Conservation (phyloP, 2,329 filamentous ascomycete genomes). For the Ustilaginoidea virens region DNA sequence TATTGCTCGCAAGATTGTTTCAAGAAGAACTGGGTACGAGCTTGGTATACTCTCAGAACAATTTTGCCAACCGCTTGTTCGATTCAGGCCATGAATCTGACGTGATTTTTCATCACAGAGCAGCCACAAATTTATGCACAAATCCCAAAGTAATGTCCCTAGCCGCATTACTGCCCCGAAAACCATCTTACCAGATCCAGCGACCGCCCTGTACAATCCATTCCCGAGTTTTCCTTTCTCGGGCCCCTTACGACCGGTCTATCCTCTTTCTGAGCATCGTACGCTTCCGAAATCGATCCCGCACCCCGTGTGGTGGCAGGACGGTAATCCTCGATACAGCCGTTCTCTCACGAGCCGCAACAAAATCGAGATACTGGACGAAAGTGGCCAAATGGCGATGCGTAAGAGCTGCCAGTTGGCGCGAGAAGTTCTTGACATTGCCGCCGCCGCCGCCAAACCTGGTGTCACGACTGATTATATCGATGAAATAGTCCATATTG, state of each 20-base stretch:
- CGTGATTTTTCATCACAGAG: constrained; percentile 32
- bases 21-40: constrained; percentile 84
- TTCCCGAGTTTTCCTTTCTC: constrained; percentile 80
- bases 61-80: no score
- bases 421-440: constrained; percentile 84
- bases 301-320: constrained; percentile 74
- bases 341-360: constrained; percentile 51
- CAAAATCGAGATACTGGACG: constrained; percentile 70
- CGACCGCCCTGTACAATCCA: constrained; percentile 78
- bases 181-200: constrained; percentile 82
- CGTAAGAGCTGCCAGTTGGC: constrained; percentile 77
- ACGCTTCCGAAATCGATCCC: constrained; percentile 65
- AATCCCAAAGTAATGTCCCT: constrained; percentile 61
- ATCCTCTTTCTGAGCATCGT: constrained; percentile 60
- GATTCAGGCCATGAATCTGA: background rate
- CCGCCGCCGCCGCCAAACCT: constrained; percentile 68
- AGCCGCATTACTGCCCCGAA: constrained; percentile 61
- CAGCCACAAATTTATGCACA: constrained; percentile 59
- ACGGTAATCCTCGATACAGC: constrained; percentile 56
- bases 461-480: constrained; percentile 93
- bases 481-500: constrained; percentile 88
- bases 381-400: constrained; percentile 75
- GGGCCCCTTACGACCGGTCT: constrained; percentile 71
- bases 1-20: constrained; percentile 99
- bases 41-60: background rate